Conservation (phyloP, 2,329 filamentous ascomycete genomes). For the Cryphonectria naterciae region DNA sequence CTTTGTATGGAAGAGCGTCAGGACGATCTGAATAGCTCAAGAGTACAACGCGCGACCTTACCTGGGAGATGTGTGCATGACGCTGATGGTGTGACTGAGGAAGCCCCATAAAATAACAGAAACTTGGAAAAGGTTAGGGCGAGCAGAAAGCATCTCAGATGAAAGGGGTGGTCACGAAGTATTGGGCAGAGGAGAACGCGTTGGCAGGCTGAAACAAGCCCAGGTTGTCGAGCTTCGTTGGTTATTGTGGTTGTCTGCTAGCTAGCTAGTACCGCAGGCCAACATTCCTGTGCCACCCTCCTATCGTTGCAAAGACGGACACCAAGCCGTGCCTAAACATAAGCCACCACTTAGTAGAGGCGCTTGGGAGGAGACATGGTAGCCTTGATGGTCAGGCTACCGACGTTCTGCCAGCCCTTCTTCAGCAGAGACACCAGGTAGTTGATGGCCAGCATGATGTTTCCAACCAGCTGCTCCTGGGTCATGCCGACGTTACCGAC, state of each 20-base stretch:
- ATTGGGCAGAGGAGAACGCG: neutral
- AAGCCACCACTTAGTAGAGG: constrained; percentile 72
- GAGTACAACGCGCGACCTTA: neutral
- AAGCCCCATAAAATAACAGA: neutral
- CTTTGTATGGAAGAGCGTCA: neutral
- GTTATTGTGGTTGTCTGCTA: constrained; percentile 11
- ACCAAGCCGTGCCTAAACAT: neutral
- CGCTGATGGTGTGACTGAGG: neutral
- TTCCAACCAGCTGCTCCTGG: constrained; percentile 91
- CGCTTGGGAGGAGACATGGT: constrained; percentile 99
- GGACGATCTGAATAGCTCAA: neutral
- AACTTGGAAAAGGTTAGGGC: neutral
- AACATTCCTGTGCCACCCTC: constrained; percentile 7
- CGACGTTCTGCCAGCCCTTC: constrained; percentile 99
- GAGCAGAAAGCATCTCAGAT: neutral
- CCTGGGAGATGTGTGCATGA: neutral
- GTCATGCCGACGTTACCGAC: constrained; percentile 98
- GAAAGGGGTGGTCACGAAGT: neutral
- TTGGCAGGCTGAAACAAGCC: neutral
- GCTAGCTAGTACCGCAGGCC: constrained; percentile 4
- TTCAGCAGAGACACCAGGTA: constrained; percentile 99
- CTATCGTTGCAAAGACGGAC: constrained; percentile 26
- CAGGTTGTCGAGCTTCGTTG: constrained; percentile 17
- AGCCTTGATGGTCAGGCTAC: constrained; percentile 99
- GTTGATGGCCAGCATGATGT: constrained; percentile 99